Evolutionary conservation across 352 stramenopile species (phyloP), one percentile per base, ranked within the genome.

Genomic region (Thraustotheca clavata): DNA sequence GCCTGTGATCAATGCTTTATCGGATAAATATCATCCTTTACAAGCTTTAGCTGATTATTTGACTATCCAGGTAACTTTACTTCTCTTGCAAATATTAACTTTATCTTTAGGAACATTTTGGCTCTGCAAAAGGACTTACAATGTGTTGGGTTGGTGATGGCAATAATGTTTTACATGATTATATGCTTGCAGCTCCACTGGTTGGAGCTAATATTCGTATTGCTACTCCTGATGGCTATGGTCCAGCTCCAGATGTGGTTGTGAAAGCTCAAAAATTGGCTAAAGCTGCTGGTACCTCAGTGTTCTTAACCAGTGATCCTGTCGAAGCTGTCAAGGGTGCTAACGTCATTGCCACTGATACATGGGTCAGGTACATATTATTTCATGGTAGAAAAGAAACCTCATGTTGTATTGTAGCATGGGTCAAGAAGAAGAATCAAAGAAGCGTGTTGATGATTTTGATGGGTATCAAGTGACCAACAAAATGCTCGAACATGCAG

Each of bases 41-140:
- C 97, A 99, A 73, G 98, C 96, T 60, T 79, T 99, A 38, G 97
- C 96, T 0, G 97, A 99, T 78, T 88, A 98, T 43, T 94, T 99
- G 89, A 98, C 96, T 2, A 82, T 99, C 39, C 91, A 98, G 78
- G 88, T 79, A 62, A 20, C 33, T 18, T 41, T n/a, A 49, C 20
- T 24, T 52, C n/a, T 60, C 7, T 49, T 49, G 27, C 60, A 9
- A 52, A n/a, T n/a, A n/a, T n/a, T n/a, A n/a, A n/a, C 47, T n/a
- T 6, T n/a, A 35, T 55, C 26, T 69, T 12, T 59, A 83, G 71
- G 83, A 96, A 62, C 86, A 91, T 62, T 96, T 96, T 67, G 87
- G 87, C 33, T 74, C 78, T 49, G 70, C 91, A 22, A 73, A 92
- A 20, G 94, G 92, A 4, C 88, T 98, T 41, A 98, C 92, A 33